Base-by-base conservation (phyloP, 2,329 filamentous ascomycete genomes). In the Colletotrichum cordylinicola region DNA sequence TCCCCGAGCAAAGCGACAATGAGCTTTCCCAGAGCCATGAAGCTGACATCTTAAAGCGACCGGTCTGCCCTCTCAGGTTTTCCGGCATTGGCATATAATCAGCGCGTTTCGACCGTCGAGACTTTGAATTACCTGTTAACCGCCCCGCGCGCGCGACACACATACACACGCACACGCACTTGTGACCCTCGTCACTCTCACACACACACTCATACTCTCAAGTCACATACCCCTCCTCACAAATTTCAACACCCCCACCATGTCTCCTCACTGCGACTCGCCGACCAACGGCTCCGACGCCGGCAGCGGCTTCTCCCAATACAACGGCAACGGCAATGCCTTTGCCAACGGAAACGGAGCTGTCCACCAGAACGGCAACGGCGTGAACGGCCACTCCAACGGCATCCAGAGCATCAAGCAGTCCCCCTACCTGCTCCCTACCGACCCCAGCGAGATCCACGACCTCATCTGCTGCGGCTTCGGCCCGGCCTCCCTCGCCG, bases 391-490 rank as follows among this genome's bases (percentile, higher is more conserved):
- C 55, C 58, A 71, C 35, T 67, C 35, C 66, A 16, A 13, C 58
- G 18, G 18, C 27, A 67, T 58, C 68, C 74, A 43, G 37, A 43
- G 33, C 56, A 58, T 72, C 35, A 68, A 76, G 39, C 55, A 81
- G 72, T 89, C 89, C 13, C 85, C 87, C 75, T 75, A 77, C 67
- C 85, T 94, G 18, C 87, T 84, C 67, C 85, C 90, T n/a, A 88
- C 90, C 4, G 85, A 88, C 31, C 83, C 89, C 69, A 90, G 93
- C 78, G 91, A 94, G 66, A 86, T 95, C 37, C 93, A 96, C 83
- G 96, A 98, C 84, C 88, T 98, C 69, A 88, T 98, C 79, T 98
- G 96, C 84, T 92, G 98, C 72, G 96, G 96, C 29, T 98, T 98
- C 82, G 96, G 96, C 9, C 96, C 96, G 24, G 96, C 96, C 33